Evolutionary conservation across 192 early-diverging fungal genomes (phyloP), one percentile per base, ranked within the genome.

Genomic region (Coemansia sp.): DNA sequence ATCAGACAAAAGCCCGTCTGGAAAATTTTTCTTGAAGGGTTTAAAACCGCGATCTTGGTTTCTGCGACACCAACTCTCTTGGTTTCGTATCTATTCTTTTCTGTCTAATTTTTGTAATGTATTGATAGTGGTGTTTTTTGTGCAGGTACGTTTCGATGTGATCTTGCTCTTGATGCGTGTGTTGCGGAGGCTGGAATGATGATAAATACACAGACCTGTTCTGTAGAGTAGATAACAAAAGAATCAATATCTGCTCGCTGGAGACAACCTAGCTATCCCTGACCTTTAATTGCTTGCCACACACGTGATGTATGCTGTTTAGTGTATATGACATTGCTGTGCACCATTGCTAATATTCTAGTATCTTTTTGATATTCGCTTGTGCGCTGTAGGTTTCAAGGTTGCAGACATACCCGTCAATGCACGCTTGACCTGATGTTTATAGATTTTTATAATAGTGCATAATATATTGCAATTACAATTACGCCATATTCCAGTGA

Each of bases 171-270:
- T 5, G 27, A 32, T 6, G 25, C n/a, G 22, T 55, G 53, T 17
- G 15, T 12, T 35, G 12, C 10, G 3, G 54, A 32, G 5, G 23
- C 29, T 65, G 56, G 70, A 19, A 70, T 73, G 76, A 79, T 66
- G 76, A 79, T 41, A 65, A 10, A 66, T 52, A 66, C 60, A 74
- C 75, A 79, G 76, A 79, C 76, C 76, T 79, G 76, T 79, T 79
- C 76, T 72, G 76, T 56, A 79, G 67, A 38, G 58, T 63, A 68
- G 63, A 73, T 51, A 63, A 53, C 41, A 61, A 65, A 68, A 66
- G 71, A 77, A 72, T 67, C 62, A 65, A 45, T 65, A 56, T 68
- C 58, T 72, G 69, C 50, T 47, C 55, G 45, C 58, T 77, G 75
- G 65, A 77, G 75, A 77, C 25, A 39, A 67, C 55, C 52, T 53